phyloP scores from a whole-genome alignment of 1,284 basidiomycete genomes.

The Porodaedalea pini region DNA sequence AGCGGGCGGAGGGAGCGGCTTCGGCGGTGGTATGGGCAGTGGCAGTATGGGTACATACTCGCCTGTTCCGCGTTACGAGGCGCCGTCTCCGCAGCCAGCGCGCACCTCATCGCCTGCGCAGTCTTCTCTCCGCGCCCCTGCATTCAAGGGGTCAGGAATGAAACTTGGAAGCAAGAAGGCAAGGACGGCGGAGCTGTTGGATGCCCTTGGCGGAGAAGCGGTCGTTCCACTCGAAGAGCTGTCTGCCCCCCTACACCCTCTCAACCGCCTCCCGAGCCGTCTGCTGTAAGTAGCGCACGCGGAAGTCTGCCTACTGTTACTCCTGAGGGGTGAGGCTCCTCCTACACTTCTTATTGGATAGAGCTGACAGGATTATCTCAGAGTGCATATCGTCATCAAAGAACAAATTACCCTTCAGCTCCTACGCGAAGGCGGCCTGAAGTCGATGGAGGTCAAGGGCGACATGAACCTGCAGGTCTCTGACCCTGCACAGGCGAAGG shows the following conservation, averaged over 20 bases:
- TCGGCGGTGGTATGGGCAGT: conserved; percentile 55
- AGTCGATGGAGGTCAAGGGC: conserved; percentile 88
- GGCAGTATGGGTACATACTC: conserved; percentile 51
- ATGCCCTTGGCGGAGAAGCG: conserved; percentile 81
- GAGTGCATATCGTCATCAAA: conserved; percentile 83
- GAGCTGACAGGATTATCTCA: conserved; percentile 32
- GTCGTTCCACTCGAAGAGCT: conserved; percentile 52
- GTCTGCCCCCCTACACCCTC: conserved; percentile 56
- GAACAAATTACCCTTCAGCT: conserved; percentile 82
- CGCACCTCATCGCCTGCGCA: conserved; percentile 52
- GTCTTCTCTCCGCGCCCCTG: conserved; percentile 54
- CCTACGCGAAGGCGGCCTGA: conserved; percentile 86
- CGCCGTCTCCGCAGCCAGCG: conserved; percentile 44
- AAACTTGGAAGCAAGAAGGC: conserved; percentile 95
- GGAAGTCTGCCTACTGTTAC: conserved; percentile 75
- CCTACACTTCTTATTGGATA: background rate
- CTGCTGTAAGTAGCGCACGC: conserved; percentile 38
- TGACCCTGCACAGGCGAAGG: conserved; percentile 74
- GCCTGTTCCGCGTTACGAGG: conserved; percentile 67
- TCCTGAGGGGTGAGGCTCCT: conserved; percentile 62
- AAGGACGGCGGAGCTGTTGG: conserved; percentile 81
- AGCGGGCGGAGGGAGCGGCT: conserved; percentile 44
- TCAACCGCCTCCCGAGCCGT: conserved; percentile 44
- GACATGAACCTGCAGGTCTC: conserved; percentile 90
- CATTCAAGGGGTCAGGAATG: conserved; percentile 97